Base-by-base conservation (phyloP, 441 rosid species). In the Syzygium syzygioides region DNA sequence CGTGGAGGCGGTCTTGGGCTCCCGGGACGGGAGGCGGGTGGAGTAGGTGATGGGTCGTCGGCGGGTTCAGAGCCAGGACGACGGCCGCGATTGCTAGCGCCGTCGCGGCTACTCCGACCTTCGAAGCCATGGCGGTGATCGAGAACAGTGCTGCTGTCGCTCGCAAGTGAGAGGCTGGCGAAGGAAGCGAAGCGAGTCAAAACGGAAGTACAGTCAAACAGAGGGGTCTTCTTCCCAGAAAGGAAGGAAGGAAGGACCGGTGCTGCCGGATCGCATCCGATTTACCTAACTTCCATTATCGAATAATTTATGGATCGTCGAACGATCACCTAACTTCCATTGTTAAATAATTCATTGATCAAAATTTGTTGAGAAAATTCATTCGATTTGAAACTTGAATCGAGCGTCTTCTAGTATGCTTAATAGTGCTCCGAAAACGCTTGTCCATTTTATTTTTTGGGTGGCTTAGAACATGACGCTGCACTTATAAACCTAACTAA, bases 1-100 rank as follows among this genome's bases (percentile, higher is more conserved):
- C 34, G 57, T 88, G 88, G 86, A 89, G 88, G 23, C 8, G 54
- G 71, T 89, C 88, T 23, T 52, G 71, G 59, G 88, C 86, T 7
- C 88, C 87, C 4, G 86, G 71, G 62, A 89, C 26, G 15, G 48
- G 25, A 76, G 76, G 87, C 26, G 86, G 80, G 15, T 41, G 83
- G 34, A 66, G 86, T 53, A 88, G 37, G 54, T 48, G 64, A 50
- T 45, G 48, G 48, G 48, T 7, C 48, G 66, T 23, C 20, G 86
- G 86, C 5, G 62, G 83, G 59, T 80, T 55, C 20, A 88, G 84
- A 12, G 84, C 54, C 10, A 88, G 41, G 7, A 60, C 32, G 83
- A 88, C 50, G 80, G 89, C 54, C 50, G 85, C 41, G 54, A 54
- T 20, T 4, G 86, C 89, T 4, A 88, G 89, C 30, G 87, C 64